Evolutionary conservation across 257 asterid species (phyloP).

Genomic region (Forsythia viridissima): DNA sequence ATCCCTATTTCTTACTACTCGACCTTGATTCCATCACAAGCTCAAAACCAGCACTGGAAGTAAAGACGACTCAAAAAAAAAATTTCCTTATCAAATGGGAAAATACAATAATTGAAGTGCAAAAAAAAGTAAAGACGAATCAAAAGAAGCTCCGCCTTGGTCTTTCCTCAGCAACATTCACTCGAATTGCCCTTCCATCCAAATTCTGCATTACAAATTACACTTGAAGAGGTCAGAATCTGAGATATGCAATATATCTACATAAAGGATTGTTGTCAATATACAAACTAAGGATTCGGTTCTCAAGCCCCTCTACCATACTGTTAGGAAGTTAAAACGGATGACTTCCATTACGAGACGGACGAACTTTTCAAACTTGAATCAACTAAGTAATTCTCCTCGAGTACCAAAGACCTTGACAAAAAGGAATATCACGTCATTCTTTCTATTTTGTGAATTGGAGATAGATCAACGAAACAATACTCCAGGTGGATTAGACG

Average conservation of each 20-base stretch:
- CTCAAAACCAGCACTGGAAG: not conserved
- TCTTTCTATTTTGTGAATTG: not conserved
- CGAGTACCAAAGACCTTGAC: too few species aligned
- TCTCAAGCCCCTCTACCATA: too few species aligned
- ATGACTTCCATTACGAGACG: too few species aligned
- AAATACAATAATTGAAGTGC: not conserved
- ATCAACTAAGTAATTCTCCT: too few species aligned
- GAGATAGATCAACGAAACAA: not conserved
- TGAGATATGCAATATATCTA: not conserved
- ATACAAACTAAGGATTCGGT: too few species aligned
- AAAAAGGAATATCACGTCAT: too few species aligned
- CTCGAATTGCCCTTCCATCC: conserved; percentile 75
- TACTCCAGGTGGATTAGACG: not conserved
- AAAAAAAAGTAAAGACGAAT: not conserved
- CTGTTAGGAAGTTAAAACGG: too few species aligned
- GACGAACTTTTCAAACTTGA: too few species aligned
- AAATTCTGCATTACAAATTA: conserved; percentile 49
- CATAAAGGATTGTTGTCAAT: too few species aligned
- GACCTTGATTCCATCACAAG: not conserved
- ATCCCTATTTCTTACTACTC: not conserved
- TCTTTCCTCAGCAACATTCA: conserved; percentile 70
- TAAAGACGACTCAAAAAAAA: not conserved
- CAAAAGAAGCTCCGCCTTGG: conserved; percentile 54
- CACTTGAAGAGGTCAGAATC: not conserved
- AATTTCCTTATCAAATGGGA: not conserved